Conservation (phyloP, 1,139 yeast genomes). For the Sugiyamaella castrensis region DNA sequence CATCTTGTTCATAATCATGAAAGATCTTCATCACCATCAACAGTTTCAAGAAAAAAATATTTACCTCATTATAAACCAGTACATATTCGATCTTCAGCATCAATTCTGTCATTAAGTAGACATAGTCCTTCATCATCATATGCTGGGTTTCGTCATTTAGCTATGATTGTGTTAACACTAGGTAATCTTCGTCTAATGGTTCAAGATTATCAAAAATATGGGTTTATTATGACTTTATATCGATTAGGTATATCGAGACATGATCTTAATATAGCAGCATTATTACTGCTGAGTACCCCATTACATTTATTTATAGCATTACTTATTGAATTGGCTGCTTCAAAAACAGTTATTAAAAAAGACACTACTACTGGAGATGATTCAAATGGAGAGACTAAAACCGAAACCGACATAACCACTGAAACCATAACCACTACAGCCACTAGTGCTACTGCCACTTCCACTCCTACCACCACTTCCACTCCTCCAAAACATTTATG, state of each 20-base stretch:
- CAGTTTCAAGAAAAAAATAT: neutral
- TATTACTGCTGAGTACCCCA: slow-evolving; percentile 36
- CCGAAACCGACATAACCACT: neutral
- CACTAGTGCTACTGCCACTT: slow-evolving; percentile 6
- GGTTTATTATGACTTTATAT: slow-evolving; percentile 35
- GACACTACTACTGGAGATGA: neutral
- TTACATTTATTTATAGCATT: slow-evolving; percentile 40
- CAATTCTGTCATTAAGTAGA: slow-evolving; percentile 24
- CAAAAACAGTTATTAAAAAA: slow-evolving; percentile 5
- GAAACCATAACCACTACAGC: slow-evolving; percentile 5
- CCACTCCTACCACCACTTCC: slow-evolving; percentile 3
- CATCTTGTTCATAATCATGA: no score
- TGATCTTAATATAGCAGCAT: slow-evolving; percentile 31
- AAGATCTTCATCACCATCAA: neutral
- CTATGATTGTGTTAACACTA: slow-evolving; percentile 39
- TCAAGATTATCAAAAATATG: slow-evolving; percentile 40
- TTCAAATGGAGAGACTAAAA: neutral
- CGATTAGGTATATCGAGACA: slow-evolving; percentile 35
- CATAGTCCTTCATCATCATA: slow-evolving; percentile 25
- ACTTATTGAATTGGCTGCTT: slow-evolving; percentile 35
- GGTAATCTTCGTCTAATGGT: slow-evolving; percentile 42
- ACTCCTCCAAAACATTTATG: slow-evolving; percentile 32
- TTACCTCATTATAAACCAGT: slow-evolving; percentile 27
- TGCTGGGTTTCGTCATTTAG: slow-evolving; percentile 42
- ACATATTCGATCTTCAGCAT: slow-evolving; percentile 22